Evolutionary conservation across 768 basidiomycete genomes (phyloP).

Genomic region (Leucosporidium yakuticum): DNA sequence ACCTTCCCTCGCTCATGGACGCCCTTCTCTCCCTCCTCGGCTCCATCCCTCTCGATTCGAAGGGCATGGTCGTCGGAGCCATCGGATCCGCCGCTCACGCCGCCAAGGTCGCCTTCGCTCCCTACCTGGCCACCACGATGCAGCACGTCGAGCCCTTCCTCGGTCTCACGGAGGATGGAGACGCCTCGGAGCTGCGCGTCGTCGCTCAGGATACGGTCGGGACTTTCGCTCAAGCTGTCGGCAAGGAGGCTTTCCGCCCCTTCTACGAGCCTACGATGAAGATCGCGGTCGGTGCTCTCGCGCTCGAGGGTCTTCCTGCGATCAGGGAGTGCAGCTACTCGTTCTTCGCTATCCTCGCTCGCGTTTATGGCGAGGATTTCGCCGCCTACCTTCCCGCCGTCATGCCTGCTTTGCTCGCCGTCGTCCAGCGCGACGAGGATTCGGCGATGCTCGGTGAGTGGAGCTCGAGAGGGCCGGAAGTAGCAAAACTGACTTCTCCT

Average conservation of each 20-base stretch:
- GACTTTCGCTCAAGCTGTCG: conserved; percentile 94
- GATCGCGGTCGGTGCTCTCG: conserved; percentile 81
- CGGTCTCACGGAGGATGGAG: conserved; percentile 73
- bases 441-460: conserved; percentile 49
- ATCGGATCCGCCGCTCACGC: conserved; percentile 98
- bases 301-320: conserved; percentile 70
- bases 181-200: conserved; percentile 87
- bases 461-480: too few species aligned
- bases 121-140: conserved; percentile 92
- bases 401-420: conserved; percentile 67
- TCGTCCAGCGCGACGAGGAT: conserved; percentile 71
- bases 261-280: conserved; percentile 94
- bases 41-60: conserved; percentile 74
- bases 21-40: conserved; percentile 79
- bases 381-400: conserved; percentile 77
- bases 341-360: conserved; percentile 96
- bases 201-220: conserved; percentile 99
- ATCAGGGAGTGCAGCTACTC: conserved; percentile 92
- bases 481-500: conserved; percentile 30
- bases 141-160: conserved; percentile 81
- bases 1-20: conserved; percentile 91
- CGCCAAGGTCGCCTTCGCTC: conserved; percentile 78
- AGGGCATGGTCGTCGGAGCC: conserved; percentile 94
- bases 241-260: conserved; percentile 84
- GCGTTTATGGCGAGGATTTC: conserved; percentile 91